Evolutionary conservation across 192 early-diverging fungal genomes (phyloP), one percentile per base, ranked within the genome.

Genomic region (Coemansia sp.): DNA sequence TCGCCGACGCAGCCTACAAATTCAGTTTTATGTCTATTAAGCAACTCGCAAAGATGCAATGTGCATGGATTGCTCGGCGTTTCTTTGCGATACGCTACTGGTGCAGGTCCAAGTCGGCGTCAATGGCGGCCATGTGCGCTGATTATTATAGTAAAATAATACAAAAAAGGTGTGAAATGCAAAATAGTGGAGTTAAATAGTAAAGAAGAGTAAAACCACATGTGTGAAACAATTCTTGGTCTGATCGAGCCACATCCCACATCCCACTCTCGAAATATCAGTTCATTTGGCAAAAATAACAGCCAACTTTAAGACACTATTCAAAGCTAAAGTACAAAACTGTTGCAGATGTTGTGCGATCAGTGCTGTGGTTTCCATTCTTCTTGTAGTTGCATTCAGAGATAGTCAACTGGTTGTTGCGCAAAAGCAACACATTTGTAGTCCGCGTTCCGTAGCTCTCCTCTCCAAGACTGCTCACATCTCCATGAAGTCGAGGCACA

Each of bases 1-100:
- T 41, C 78, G 65, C 22, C 67, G 57, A 11, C 74, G 69, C 64
- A 75, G 66, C 37, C 78, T 81, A 81, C 45, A 52, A 41, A 38
- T 37, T 38, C n/a, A 22, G 9, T 18, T 50, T 50, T 22, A 38
- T 12, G 37, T 37, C 2, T 16, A 29, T 20, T 38, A 32, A 37
- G 32, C 18, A 37, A n/a, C n/a, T 49, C 6, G 29, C 24, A 55
- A 16, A 32, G 14, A 13, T 27, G 57, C 19, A 43, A 22, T 19
- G 20, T 10, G 23, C 14, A 22, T 9, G 16, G 9, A 2, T 35
- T 10, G 32, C 32, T 35, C 3, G 32, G 8, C 32, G 7, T 9
- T 35, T 35, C 32, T 35, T 35, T 35, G 32, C 32, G 32, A 62
- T 69, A 62, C 68, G 26, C 59, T 69, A 76, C 75, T 65, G 69